Evolutionary conservation across 2,329 filamentous ascomycete genomes (phyloP).

Genomic region (Cadophora sp.): DNA sequence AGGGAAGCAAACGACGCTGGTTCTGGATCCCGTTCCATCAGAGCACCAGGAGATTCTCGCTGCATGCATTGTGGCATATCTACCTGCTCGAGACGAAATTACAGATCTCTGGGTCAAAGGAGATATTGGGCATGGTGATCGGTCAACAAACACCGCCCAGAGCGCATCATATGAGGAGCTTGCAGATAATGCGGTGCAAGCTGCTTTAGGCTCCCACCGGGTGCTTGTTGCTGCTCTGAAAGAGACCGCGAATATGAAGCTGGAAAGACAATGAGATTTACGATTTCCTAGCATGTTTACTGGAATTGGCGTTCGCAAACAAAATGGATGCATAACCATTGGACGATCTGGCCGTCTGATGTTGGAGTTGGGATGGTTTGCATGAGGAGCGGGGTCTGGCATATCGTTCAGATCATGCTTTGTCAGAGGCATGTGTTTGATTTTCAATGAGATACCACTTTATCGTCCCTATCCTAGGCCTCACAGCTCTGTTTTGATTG

Average conservation of each 20-base stretch:
- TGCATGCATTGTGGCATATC: constrained; percentile 88
- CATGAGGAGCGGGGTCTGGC: constrained; percentile 21
- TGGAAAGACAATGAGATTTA: constrained; percentile 36
- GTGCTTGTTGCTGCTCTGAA: constrained; percentile 67
- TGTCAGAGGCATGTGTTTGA: constrained; percentile 15
- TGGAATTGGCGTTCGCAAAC: constrained; percentile 22
- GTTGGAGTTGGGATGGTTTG: constrained; percentile 27
- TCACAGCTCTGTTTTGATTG: neutral
- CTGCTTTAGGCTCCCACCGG: constrained; percentile 62
- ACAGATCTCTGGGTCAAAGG: constrained; percentile 97
- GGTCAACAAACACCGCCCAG: constrained; percentile 44
- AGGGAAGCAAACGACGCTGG: constrained; percentile 52
- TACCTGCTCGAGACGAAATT: constrained; percentile 86
- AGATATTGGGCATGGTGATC: constrained; percentile 51
- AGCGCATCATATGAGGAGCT: constrained; percentile 57
- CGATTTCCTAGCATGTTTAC: constrained; percentile 12
- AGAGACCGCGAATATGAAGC: constrained; percentile 56
- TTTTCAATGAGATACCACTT: constrained; percentile 19
- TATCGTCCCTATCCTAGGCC: neutral
- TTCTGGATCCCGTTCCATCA: constrained; percentile 82
- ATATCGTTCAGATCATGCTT: constrained; percentile 15
- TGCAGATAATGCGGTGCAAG: constrained; percentile 68
- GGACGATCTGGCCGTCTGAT: constrained; percentile 16
- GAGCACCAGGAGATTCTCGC: constrained; percentile 81
- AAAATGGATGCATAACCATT: constrained; percentile 27